A percentile compares a stretch with the other conserved stretches of the same genome.
phyloP scores from a whole-genome alignment of 108 stramenopile genomes.

The Pseudonitzschia multiseries region DNA sequence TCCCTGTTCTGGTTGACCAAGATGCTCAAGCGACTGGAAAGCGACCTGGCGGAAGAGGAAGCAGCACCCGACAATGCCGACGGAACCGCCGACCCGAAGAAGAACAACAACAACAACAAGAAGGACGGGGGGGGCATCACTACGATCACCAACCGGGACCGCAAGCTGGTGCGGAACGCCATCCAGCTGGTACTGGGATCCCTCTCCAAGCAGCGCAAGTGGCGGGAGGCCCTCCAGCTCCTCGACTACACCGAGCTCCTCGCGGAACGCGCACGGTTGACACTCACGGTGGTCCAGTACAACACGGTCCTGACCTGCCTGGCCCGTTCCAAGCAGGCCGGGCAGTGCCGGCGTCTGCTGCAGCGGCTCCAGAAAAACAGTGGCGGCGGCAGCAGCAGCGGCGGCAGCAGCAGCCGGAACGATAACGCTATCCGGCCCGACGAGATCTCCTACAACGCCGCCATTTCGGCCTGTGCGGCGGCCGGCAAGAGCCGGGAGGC shows the following conservation, averaged over 20 bases:
- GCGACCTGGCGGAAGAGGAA: neutral
- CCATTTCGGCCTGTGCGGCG: conserved; percentile 64
- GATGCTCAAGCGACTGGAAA: neutral
- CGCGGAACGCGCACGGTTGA: conserved; percentile 2
- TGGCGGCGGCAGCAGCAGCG: neutral
- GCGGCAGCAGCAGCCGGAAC: too few relatives aligned
- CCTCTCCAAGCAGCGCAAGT: conserved; percentile 44
- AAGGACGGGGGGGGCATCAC: conserved; percentile 4
- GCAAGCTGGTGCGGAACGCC: conserved; percentile 8
- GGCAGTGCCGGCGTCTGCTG: conserved; percentile 14
- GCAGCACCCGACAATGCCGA: conserved; percentile 38
- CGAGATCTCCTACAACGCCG: conserved; percentile 64
- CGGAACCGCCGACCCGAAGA: conserved; percentile 20
- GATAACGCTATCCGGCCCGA: conserved; percentile 35
- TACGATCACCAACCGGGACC: conserved; percentile 15
- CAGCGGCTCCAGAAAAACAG: neutral
- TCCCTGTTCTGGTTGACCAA: conserved; percentile 1
- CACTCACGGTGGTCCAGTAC: conserved; percentile 47
- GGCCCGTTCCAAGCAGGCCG: conserved; percentile 48
- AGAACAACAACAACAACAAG: conserved; percentile 6
- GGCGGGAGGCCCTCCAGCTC: conserved; percentile 57
- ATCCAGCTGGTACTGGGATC: conserved; percentile 52
- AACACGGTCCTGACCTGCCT: conserved; percentile 61
- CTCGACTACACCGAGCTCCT: conserved; percentile 57
- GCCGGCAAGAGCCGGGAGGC: conserved; percentile 65